phyloP scores from a whole-genome alignment of 169 alveolate species.

The Plasmodium vivax region DNA sequence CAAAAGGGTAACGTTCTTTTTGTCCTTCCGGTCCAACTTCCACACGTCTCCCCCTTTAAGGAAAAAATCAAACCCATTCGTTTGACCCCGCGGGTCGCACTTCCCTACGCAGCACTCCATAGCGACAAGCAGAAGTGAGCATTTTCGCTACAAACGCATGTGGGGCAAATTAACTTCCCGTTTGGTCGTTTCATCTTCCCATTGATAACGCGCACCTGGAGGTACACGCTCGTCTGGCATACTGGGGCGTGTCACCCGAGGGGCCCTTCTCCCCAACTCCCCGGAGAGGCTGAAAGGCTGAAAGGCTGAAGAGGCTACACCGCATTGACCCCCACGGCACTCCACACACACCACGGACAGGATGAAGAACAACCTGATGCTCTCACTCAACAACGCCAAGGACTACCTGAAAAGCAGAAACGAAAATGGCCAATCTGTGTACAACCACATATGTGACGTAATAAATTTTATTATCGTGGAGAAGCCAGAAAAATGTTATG shows the following conservation, averaged over 20 bases:
- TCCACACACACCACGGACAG: not conserved
- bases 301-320: not conserved
- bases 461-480: conserved; percentile 56
- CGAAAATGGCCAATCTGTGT: conserved; percentile 55
- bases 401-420: conserved; percentile 42
- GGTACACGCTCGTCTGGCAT: not conserved
- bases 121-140: not conserved
- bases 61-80: not conserved
- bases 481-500: conserved; percentile 57
- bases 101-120: not conserved
- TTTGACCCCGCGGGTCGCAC: not conserved
- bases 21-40: not conserved
- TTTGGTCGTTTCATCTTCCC: not conserved
- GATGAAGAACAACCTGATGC: conserved; percentile 33
- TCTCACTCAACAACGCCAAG: conserved; percentile 60
- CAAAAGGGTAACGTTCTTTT: not conserved
- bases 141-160: not conserved
- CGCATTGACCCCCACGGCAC: not conserved
- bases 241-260: not conserved
- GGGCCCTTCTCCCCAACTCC: not conserved
- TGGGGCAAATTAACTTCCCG: not conserved
- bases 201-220: not conserved
- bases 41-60: not conserved
- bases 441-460: conserved; percentile 41
- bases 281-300: not conserved